A percentile compares a stretch with the other conserved stretches of the same genome.
Conservation (phyloP, 2,329 filamentous ascomycete species). For the Zasmidium angulare region DNA sequence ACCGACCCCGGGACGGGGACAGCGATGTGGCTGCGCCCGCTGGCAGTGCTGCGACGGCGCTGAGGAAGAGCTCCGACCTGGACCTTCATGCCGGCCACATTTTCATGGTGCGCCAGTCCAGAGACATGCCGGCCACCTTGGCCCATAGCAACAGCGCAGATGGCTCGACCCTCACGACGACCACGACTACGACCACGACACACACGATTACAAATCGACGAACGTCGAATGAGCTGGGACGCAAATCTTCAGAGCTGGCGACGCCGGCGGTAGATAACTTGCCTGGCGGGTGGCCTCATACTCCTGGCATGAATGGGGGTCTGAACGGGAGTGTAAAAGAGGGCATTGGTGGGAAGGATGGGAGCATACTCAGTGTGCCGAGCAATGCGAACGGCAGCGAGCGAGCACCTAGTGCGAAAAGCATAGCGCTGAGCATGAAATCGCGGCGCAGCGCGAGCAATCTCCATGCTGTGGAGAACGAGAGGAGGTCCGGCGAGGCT, state of each 20-base stretch:
- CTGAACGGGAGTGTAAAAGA: slow-evolving; percentile 42
- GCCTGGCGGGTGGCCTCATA: slow-evolving; percentile 30
- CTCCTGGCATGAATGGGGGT: slow-evolving; percentile 36
- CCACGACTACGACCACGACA: slow-evolving; percentile 25
- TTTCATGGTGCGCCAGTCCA: slow-evolving; percentile 45
- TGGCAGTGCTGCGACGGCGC: slow-evolving; percentile 8
- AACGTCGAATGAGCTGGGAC: slow-evolving; percentile 8
- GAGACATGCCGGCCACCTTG: slow-evolving; percentile 52
- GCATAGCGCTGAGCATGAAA: slow-evolving; percentile 38
- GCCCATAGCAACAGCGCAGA: slow-evolving; percentile 17
- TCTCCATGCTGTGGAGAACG: slow-evolving; percentile 27
- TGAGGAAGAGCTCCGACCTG: slow-evolving; percentile 32
- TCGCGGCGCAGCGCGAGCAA: slow-evolving; percentile 29
- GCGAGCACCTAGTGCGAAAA: slow-evolving; percentile 30
- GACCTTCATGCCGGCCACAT: slow-evolving; percentile 31
- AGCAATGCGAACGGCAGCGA: slow-evolving; percentile 23
- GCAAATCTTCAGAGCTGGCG: background rate
- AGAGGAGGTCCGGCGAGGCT: slow-evolving; percentile 32
- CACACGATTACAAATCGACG: slow-evolving; percentile 7
- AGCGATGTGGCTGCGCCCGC: slow-evolving; percentile 22
- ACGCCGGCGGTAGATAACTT: slow-evolving; percentile 23
- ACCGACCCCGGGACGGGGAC: slow-evolving; percentile 30
- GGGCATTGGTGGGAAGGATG: slow-evolving; percentile 30
- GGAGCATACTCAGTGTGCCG: slow-evolving; percentile 30
- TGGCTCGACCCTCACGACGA: slow-evolving; percentile 29